Evolutionary conservation across 164 flowering plant species (phyloP).

Genomic region (Platanus orientalis): DNA sequence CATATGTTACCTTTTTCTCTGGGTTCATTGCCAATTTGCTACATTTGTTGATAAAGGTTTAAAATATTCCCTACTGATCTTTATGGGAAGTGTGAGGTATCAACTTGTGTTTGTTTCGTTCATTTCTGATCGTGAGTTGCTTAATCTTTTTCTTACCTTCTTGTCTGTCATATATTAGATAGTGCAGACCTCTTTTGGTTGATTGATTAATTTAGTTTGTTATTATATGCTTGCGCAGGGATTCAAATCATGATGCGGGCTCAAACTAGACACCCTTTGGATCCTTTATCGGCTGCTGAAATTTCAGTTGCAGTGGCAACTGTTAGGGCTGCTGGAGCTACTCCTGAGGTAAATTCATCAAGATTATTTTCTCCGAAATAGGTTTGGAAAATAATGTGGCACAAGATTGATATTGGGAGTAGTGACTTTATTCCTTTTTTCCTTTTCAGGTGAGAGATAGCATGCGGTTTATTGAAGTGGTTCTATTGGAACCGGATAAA

Average conservation of each 20-base stretch:
- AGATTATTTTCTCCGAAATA: not conserved
- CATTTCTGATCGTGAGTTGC: not conserved
- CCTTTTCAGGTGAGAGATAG: conserved; percentile 72
- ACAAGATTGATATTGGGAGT: not conserved
- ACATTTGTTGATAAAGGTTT: too few species aligned
- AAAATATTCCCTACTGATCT: not conserved
- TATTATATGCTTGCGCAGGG: conserved; percentile 29
- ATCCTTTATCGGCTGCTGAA: conserved; percentile 86
- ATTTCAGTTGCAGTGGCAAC: conserved; percentile 88
- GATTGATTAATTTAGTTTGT: conserved; percentile 3
- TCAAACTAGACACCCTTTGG: conserved; percentile 80
- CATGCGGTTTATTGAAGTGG: conserved; percentile 92
- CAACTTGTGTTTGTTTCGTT: not conserved
- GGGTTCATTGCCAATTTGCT: too few species aligned
- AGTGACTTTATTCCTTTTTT: not conserved
- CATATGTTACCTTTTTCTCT: too few species aligned
- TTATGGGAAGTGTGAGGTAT: not conserved
- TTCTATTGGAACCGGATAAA: conserved; percentile 76
- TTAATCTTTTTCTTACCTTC: not conserved
- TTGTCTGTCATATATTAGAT: not conserved
- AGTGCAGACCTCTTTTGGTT: not conserved
- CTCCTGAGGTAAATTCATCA: conserved; percentile 66
- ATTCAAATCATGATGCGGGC: conserved; percentile 54
- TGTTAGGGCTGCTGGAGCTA: conserved; percentile 93
- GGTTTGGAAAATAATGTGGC: not conserved